Conservation (phyloP, 2,329 filamentous ascomycete species). For the Nothopassalora personata region DNA sequence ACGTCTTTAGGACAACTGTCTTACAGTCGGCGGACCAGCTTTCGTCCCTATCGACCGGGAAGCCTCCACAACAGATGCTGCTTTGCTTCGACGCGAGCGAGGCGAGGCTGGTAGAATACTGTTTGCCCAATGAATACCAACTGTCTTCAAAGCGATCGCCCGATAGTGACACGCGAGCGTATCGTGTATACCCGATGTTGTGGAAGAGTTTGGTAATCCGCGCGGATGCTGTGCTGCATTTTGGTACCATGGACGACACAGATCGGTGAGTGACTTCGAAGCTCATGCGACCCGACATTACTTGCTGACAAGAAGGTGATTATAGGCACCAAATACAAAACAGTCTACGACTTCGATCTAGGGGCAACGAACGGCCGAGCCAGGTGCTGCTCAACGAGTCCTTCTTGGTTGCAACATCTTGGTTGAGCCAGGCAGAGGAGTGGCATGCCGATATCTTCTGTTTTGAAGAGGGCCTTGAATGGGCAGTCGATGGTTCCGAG, state of each 20-base stretch:
- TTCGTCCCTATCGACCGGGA: background rate
- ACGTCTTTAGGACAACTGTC: background rate
- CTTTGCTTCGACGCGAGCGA: background rate
- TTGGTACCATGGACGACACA: background rate
- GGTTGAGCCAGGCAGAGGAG: background rate
- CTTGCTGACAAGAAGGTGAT: background rate
- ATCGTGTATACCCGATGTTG: background rate
- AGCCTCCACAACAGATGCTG: background rate
- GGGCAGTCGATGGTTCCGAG: background rate
- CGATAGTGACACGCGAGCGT: background rate
- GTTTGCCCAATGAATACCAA: background rate
- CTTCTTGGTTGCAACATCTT: background rate
- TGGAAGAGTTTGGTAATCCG: background rate
- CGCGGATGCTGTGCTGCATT: background rate
- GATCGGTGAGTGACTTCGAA: background rate
- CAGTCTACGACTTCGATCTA: background rate
- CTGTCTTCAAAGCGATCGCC: background rate
- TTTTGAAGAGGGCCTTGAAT: background rate
- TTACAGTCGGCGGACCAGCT: background rate
- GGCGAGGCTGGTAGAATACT: background rate
- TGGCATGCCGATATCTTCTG: background rate
- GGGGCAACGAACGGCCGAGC: background rate
- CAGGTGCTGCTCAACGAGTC: background rate
- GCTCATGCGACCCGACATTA: background rate
- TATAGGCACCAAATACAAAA: background rate